phyloP scores from a whole-genome alignment of 495 filamentous ascomycete species.

The Aspergillus asperescens region DNA sequence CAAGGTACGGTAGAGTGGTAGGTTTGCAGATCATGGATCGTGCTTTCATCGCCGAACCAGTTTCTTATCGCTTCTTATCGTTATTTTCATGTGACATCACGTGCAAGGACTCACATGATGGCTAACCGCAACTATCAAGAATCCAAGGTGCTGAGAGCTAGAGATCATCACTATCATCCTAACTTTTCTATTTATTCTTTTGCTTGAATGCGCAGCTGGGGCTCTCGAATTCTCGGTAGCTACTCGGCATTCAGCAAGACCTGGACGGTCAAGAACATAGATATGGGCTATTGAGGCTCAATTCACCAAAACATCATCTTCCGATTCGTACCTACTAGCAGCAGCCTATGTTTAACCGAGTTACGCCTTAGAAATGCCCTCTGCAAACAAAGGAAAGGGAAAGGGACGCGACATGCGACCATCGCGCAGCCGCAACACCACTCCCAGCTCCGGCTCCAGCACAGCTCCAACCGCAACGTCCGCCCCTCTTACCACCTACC shows the following conservation, averaged over 20 bases:
- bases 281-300: constrained; percentile 15
- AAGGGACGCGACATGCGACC: constrained; percentile 66
- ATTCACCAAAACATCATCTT: neutral
- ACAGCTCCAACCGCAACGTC: constrained; percentile 40
- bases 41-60: too few species aligned
- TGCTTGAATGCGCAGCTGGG: neutral
- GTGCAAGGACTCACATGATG: neutral
- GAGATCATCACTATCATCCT: neutral
- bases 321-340: neutral
- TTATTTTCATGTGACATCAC: constrained; percentile 1
- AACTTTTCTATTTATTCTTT: neutral
- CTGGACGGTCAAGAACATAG: neutral
- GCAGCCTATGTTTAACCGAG: neutral
- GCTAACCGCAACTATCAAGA: neutral
- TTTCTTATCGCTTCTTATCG: neutral
- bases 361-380: constrained; percentile 35
- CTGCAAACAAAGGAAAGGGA: constrained; percentile 65
- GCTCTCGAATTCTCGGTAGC: neutral
- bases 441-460: constrained; percentile 59
- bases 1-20: too few species aligned
- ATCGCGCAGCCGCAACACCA: constrained; percentile 81
- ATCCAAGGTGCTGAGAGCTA: neutral
- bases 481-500: constrained; percentile 46
- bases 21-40: neutral
- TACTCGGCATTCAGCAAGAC: neutral